Evolutionary conservation across 495 filamentous ascomycete species (phyloP).

Genomic region (Niebla homalea): DNA sequence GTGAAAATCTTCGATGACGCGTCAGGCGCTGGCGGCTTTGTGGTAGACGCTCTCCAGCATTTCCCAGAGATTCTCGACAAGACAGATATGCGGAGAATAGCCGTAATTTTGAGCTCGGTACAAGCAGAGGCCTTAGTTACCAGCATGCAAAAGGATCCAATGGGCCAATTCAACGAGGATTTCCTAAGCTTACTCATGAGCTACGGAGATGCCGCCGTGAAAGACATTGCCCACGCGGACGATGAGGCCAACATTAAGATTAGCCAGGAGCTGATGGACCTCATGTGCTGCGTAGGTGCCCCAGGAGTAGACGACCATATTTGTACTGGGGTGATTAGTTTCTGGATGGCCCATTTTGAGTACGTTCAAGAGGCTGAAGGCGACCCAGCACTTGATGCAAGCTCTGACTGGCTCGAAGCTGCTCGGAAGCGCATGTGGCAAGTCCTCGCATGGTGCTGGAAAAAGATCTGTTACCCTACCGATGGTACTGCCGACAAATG

Average conservation of each 20-base stretch:
- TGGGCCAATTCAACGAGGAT: conserved; percentile 26
- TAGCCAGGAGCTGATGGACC: conserved; percentile 35
- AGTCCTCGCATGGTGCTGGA: conserved; percentile 46
- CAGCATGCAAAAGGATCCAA: not conserved
- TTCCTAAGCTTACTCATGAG: conserved; percentile 59
- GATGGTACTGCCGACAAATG: conserved; percentile 35
- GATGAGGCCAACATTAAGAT: conserved; percentile 9
- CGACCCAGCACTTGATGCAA: conserved; percentile 17
- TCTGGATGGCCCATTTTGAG: conserved; percentile 66
- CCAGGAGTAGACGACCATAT: conserved; percentile 66
- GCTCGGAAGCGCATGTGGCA: conserved; percentile 32
- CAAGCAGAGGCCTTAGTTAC: not conserved
- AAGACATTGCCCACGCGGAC: conserved; percentile 30
- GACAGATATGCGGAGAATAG: too few relatives aligned
- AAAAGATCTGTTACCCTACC: conserved; percentile 49
- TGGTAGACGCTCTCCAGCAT: too few relatives aligned
- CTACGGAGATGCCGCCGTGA: conserved; percentile 48
- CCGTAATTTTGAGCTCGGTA: too few relatives aligned
- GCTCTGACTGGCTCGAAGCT: conserved; percentile 24
- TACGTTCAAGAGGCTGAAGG: conserved; percentile 28
- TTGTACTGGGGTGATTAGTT: conserved; percentile 64
- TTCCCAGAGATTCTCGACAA: too few relatives aligned
- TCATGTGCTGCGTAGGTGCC: conserved; percentile 59
- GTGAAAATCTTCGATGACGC: too few relatives aligned
- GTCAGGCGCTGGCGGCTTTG: too few relatives aligned